A percentile compares a stretch with the other conserved stretches of the same genome.
These are phyloP conservation scores for Fusarium pseudoanthophilum DNA, from an alignment of 2,329 filamentous ascomycete genomes.

Conservation along the genomic window DNA sequence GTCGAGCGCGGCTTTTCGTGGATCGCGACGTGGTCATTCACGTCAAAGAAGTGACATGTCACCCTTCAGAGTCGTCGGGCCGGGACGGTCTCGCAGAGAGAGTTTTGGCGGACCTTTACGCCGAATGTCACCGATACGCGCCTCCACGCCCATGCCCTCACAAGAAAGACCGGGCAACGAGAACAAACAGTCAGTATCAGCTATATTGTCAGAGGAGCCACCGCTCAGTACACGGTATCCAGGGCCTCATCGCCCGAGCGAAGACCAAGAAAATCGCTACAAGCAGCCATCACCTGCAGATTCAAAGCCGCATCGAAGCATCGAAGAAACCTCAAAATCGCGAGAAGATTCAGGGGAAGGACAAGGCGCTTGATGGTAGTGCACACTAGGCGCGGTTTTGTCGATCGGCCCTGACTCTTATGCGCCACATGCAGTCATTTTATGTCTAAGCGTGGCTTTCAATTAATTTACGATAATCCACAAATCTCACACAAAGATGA, in stretches of 20 bases:
- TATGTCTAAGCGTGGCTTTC: background rate
- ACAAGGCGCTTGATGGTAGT: slow-evolving; percentile 22
- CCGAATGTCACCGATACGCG: slow-evolving; percentile 41
- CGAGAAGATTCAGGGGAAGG: slow-evolving; percentile 34
- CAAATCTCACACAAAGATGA: background rate
- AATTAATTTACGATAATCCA: slow-evolving; percentile 7
- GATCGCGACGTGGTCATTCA: slow-evolving; percentile 46
- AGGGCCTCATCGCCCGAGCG: slow-evolving; percentile 10
- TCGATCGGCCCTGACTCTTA: slow-evolving; percentile 25
- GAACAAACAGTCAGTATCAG: slow-evolving; percentile 50
- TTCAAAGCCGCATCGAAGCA: slow-evolving; percentile 13
- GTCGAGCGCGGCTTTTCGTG: slow-evolving; percentile 40
- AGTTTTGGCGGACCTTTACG: slow-evolving; percentile 43
- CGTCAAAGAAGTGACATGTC: slow-evolving; percentile 53
- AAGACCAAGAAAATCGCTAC: slow-evolving; percentile 29
- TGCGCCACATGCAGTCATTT: slow-evolving; percentile 29
- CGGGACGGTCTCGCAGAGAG: slow-evolving; percentile 40
- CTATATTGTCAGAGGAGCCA: slow-evolving; percentile 46
- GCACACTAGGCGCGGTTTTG: slow-evolving; percentile 24
- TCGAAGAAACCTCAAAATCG: slow-evolving; percentile 24
- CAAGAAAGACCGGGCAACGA: slow-evolving; percentile 44
- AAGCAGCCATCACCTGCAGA: slow-evolving; percentile 31
- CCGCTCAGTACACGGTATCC: slow-evolving; percentile 25
- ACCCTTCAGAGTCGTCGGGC: slow-evolving; percentile 47
- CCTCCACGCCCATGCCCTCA: slow-evolving; percentile 35